Evolutionary conservation across 2,329 filamentous ascomycete species (phyloP).

Genomic region (Colletotrichum sp.): DNA sequence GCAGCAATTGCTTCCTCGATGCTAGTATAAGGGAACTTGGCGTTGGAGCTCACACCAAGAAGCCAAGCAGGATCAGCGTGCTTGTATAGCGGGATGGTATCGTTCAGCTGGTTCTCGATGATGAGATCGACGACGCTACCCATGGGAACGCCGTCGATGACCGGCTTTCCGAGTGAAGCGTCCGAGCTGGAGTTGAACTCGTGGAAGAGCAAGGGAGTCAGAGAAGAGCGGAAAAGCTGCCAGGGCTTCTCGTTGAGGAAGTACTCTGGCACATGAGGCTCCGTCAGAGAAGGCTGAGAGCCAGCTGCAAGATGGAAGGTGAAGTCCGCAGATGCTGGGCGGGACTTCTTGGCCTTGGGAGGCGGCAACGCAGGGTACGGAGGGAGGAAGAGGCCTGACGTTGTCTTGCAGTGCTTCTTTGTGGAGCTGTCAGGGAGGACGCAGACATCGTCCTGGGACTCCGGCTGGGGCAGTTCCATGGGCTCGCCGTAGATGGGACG

Average conservation of each 20-base stretch:
- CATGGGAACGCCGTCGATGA: neutral
- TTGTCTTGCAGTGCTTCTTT: conserved; percentile 9
- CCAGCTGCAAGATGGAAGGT: conserved; percentile 5
- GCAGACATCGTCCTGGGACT: conserved; percentile 5
- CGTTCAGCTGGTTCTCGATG: conserved; percentile 9
- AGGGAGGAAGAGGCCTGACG: conserved; percentile 1
- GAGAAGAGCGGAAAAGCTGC: conserved; percentile 15
- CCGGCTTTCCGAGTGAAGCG: neutral
- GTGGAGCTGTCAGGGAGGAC: conserved; percentile 21
- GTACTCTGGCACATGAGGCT: neutral
- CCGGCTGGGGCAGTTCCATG: conserved; percentile 19
- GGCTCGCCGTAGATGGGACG: conserved; percentile 21
- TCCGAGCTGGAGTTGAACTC: neutral
- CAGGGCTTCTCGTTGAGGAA: conserved; percentile 19
- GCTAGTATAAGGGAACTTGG: neutral
- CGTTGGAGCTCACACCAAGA: conserved; percentile 7
- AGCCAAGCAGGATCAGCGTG: conserved; percentile 25
- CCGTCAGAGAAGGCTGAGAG: neutral
- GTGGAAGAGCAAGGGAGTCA: conserved; percentile 24
- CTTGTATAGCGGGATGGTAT: conserved; percentile 25
- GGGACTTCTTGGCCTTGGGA: conserved; percentile 10
- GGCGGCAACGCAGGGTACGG: conserved; percentile 15
- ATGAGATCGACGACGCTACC: conserved; percentile 23
- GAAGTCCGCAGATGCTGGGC: conserved; percentile 13
- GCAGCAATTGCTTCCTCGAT: neutral